Evolutionary conservation across 2,329 filamentous ascomycete species (phyloP).

Genomic region (Penicillium sp.): DNA sequence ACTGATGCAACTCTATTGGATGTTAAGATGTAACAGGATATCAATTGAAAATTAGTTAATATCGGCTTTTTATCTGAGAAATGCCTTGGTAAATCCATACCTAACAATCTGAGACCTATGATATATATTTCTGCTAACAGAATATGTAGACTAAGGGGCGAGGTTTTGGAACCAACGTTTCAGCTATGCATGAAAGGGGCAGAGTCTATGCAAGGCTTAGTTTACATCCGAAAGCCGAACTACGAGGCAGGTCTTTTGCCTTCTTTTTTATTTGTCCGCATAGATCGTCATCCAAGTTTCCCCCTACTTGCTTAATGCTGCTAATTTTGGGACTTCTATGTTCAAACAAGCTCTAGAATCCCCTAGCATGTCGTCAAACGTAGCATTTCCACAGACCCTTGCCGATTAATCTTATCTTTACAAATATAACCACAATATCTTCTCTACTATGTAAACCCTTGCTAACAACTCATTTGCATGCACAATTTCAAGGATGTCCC

Average conservation of each 20-base stretch:
- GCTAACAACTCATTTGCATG: neutral
- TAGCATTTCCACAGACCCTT: too few species aligned
- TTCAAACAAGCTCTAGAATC: neutral
- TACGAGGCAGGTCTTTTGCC: neutral
- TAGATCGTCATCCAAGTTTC: neutral
- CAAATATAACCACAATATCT: too few species aligned
- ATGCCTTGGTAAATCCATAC: too few species aligned
- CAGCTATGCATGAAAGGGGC: neutral
- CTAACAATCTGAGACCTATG: too few species aligned
- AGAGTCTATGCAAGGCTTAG: neutral
- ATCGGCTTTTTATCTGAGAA: too few species aligned
- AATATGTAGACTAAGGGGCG: neutral
- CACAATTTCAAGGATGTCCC: constrained; percentile 53
- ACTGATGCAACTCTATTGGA: too few species aligned
- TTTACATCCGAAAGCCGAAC: neutral
- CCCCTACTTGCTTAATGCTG: neutral
- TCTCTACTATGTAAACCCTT: too few species aligned
- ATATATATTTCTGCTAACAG: neutral
- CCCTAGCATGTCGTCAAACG: too few species aligned
- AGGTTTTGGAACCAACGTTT: neutral
- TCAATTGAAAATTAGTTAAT: too few species aligned
- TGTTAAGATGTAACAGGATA: too few species aligned
- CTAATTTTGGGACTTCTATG: neutral
- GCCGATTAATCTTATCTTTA: too few species aligned
- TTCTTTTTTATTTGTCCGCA: neutral